Conservation (phyloP, 345 rosid genomes). For the Citrus reticulata region DNA sequence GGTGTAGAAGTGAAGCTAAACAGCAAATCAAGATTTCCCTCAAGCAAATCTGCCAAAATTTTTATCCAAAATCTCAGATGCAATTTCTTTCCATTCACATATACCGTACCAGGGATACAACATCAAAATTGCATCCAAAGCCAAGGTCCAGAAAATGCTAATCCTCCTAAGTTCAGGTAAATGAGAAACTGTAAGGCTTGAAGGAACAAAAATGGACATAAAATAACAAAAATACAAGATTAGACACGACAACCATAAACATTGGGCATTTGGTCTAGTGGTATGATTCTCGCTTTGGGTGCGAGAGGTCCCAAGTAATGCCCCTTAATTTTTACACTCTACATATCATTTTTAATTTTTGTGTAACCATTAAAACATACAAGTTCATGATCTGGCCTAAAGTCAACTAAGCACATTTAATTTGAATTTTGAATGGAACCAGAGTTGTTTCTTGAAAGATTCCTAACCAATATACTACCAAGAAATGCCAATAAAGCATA, state of each 20-base stretch:
- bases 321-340: slow-evolving; percentile 16
- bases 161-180: background rate
- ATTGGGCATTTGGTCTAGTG: slow-evolving; percentile 53
- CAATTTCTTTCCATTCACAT: too few species aligned
- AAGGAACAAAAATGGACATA: background rate
- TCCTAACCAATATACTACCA: background rate
- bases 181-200: background rate
- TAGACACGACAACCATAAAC: background rate
- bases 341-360: background rate
- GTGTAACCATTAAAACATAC: background rate
- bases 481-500: background rate
- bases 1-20: background rate
- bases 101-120: background rate
- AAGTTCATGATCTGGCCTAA: background rate
- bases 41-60: background rate
- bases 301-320: slow-evolving; percentile 87
- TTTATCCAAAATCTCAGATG: background rate
- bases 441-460: background rate
- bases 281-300: slow-evolving; percentile 90
- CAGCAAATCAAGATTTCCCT: background rate
- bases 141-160: background rate
- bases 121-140: background rate
- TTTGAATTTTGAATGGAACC: background rate
- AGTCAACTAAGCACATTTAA: background rate
- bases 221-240: too few species aligned